Evolutionary conservation across 202 grass and related monocot genomes (phyloP).

Genomic region (Setaria italica): DNA sequence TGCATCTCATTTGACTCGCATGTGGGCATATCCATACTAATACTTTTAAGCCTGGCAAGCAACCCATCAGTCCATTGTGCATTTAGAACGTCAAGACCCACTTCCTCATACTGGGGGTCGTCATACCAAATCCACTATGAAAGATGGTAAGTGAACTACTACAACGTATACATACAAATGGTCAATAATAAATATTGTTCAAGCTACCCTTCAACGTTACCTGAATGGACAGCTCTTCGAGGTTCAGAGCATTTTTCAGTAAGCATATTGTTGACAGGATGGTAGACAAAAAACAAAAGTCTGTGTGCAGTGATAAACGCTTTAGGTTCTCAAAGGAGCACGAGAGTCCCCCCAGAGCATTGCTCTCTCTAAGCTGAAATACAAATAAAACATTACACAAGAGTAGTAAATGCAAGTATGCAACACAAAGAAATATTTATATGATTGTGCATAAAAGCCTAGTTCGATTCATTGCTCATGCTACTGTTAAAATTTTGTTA

Average conservation of each 20-base stretch:
- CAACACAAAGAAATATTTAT: background rate
- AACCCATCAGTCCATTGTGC: background rate
- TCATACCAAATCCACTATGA: background rate
- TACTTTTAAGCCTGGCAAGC: background rate
- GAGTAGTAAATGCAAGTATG: background rate
- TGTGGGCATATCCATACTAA: background rate
- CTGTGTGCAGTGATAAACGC: background rate
- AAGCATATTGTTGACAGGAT: background rate
- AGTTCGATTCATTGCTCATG: background rate
- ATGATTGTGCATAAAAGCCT: background rate
- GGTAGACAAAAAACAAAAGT: background rate
- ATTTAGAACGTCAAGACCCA: background rate
- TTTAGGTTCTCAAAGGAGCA: background rate
- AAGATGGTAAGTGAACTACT: background rate
- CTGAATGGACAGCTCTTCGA: background rate
- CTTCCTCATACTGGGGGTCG: background rate
- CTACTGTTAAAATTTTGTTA: background rate
- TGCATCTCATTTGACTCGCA: slow-evolving; percentile 11
- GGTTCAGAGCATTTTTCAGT: slow-evolving; percentile 15
- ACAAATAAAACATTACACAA: background rate
- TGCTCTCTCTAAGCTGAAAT: background rate
- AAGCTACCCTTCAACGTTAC: background rate
- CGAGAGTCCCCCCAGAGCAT: background rate
- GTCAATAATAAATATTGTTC: background rate
- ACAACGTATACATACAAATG: background rate